Evolutionary conservation across 257 asterid genomes (phyloP), one percentile per base, ranked within the genome.

Genomic region (Solanum phureja): DNA sequence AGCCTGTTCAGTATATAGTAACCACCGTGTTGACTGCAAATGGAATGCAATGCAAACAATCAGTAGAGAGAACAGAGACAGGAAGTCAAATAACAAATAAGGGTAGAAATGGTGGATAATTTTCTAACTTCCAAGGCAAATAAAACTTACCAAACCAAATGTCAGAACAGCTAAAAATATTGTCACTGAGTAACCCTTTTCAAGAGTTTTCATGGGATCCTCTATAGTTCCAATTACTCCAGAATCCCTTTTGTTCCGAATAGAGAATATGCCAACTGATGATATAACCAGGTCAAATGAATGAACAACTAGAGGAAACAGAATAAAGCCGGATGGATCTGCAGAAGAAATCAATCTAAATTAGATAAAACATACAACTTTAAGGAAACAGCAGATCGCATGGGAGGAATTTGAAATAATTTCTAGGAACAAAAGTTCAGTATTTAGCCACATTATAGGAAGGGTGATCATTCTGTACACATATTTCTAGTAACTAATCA

Each of bases 261-360:
- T 95, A 49, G 99, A 96, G 89, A 97, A 92, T 90, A 97, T 96
- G 71, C 99, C 99, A 68, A 95, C 91, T 3, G 99, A 93, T 88
- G 99, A 96, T 89, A 97, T 92, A 91, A 96, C 92, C 93, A 97
- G 94, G 93, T 97, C 99, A 90, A 97, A 97, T 66, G 99, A 96
- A 93, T 97, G 99, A 89, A 97, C 98, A 86, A 97, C 99, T 10
- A 97, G 99, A 83, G 99, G 99, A 92, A 97, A 97, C 92, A 97
- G 90, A 88, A 97, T 95, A 92, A 97, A 97, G 86, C 99, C 99
- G 38, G 99, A 96, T 75, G 99, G 98, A 91, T 97, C 99, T 97
- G 99, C 98, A 91, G 33, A 87, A 21, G 88, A 89, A 86, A 64
- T 46, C n/a, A 34, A 86, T 37, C 76, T 24, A 73, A 62, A 74